Percentiles rank a stretch among this genome's conserved stretches.
These are phyloP conservation scores for Citrullus amarus DNA, from an alignment of 306 rosid species.

Conservation along the genomic window DNA sequence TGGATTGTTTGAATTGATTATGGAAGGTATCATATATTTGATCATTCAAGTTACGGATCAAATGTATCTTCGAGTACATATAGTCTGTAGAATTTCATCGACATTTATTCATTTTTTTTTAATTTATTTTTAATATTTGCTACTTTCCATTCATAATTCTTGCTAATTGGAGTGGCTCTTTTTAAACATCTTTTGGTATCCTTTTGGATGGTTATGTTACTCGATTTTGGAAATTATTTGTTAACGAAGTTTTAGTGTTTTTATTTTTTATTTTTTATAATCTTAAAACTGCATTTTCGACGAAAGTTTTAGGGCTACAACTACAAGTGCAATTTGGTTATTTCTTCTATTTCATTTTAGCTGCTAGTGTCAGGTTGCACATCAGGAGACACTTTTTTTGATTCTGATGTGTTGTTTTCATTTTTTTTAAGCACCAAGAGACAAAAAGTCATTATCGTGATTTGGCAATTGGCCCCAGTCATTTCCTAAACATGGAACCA, in stretches of 20 bases:
- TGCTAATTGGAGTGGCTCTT: not conserved
- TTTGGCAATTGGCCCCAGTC: not conserved
- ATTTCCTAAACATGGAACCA: not conserved
- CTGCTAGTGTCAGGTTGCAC: not conserved
- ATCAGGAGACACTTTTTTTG: not conserved
- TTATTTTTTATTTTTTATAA: too few relatives aligned
- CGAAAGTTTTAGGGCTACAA: not conserved
- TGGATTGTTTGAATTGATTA: not conserved
- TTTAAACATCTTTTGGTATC: not conserved
- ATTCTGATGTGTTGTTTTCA: not conserved
- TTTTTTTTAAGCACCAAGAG: not conserved
- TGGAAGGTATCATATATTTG: not conserved
- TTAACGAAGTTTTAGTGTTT: not conserved
- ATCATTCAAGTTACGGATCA: not conserved
- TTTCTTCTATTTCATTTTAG: not conserved
- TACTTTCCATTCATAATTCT: not conserved
- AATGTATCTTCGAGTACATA: not conserved
- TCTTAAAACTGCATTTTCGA: not conserved
- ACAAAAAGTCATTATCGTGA: not conserved
- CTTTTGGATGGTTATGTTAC: not conserved
- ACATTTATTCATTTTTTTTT: not conserved
- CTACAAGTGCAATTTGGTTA: not conserved
- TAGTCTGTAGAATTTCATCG: not conserved
- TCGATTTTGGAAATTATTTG: not conserved
- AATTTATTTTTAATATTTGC: too few relatives aligned